Base-by-base conservation (phyloP, 352 stramenopile genomes). In the Plasmopara muralis region DNA sequence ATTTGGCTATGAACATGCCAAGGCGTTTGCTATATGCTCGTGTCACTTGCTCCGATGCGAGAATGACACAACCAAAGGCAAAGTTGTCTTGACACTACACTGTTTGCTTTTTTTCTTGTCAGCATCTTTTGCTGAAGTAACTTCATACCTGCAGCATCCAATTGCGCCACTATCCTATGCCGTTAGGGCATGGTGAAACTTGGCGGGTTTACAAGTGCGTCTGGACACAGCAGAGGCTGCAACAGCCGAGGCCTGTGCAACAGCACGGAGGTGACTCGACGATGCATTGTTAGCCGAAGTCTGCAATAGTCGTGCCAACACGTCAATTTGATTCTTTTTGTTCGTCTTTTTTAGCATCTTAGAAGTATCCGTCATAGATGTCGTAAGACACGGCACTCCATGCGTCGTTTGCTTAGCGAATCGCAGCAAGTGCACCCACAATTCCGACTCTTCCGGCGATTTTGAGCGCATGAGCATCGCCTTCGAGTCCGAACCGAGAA, bases 361-460 rank as follows among this genome's bases (percentile, higher is more conserved):
- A 10, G 57, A 58, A 54, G 57, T 67, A 20, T 62, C 53, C 52
- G 68, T 59, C 6, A 68, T 41, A 28, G 60, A 47, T 16, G 58
- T 34, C 18, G 60, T 68, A 5, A 66, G 55, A n/a, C 43, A 38
- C 30, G 66, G 61, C 8, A 60, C 55, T 0, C 47, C 39, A 28
- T 57, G 51, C 20, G 73, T 70, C 25, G 82, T 59, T 33, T 78
- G 71, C 55, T 81, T 77, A 15, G 77, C 68, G 29, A 85, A 83
- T 44, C 79, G 70, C 31, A 92, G 56, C 56, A 92, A 44, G 25
- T 84, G 85, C n/a, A 87, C 63, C 81, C 81, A 92, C 33, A 88
- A 53, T 41, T 83, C 75, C 18, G 75, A 66, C 39, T 89, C 78
- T 25, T 85, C 65, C 0, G 66, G 40, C 10, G 39, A 52, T 47